These are phyloP conservation scores for Zea mays DNA, from an alignment of 176 grass and related monocot genomes.

Conservation along the genomic window DNA sequence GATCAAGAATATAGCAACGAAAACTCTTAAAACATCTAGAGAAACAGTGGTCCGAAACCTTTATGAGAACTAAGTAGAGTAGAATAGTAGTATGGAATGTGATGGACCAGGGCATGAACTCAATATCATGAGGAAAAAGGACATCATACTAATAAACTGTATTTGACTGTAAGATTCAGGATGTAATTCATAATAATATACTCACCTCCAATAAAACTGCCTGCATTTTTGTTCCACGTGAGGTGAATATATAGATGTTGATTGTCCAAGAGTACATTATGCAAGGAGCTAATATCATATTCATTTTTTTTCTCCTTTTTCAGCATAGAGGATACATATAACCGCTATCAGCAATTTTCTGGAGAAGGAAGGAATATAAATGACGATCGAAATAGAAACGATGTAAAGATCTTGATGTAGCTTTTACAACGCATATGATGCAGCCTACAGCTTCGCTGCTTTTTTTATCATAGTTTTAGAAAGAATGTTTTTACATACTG, in stretches of 20 bases:
- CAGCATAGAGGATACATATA: conserved; percentile 18
- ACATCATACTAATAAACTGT: neutral
- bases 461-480: conserved; percentile 1
- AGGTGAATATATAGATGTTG: neutral
- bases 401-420: neutral
- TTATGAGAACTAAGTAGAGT: neutral
- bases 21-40: neutral
- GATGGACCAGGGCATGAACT: neutral
- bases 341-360: conserved; percentile 15
- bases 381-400: neutral
- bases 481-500: neutral
- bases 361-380: neutral
- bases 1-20: neutral
- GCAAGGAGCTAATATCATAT: neutral
- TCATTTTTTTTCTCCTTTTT: neutral
- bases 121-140: neutral
- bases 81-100: neutral
- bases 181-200: neutral
- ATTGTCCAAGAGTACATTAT: neutral
- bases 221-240: neutral
- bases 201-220: neutral
- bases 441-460: neutral
- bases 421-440: neutral
- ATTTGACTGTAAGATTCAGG: neutral
- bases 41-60: neutral